phyloP scores from a whole-genome alignment of 257 asterid species.

The Solanum acaule region DNA sequence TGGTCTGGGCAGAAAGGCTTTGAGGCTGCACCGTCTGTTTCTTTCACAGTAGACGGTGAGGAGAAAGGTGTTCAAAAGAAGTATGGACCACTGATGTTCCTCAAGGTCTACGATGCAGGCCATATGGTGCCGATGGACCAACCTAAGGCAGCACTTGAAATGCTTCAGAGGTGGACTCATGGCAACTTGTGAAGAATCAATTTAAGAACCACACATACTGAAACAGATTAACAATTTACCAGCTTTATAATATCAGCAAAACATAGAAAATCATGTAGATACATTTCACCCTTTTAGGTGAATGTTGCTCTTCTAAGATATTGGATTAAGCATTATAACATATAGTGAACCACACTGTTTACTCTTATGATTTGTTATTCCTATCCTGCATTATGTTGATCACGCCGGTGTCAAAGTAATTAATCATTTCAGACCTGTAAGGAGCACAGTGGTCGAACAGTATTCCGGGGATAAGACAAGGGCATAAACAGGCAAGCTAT shows the following conservation, averaged over 20 bases:
- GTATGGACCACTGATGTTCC: constrained; percentile 51
- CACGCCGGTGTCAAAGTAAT: background rate
- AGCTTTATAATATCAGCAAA: background rate
- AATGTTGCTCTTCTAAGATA: background rate
- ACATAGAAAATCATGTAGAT: background rate
- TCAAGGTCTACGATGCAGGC: constrained; percentile 60
- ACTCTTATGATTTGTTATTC: background rate
- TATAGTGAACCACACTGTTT: background rate
- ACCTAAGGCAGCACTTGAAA: constrained; percentile 49
- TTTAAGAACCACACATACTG: constrained; percentile 1
- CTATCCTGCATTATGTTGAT: background rate
- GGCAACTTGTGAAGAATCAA: constrained; percentile 5
- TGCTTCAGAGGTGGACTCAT: constrained; percentile 56
- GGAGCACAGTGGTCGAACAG: background rate
- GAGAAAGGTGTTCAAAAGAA: constrained; percentile 42
- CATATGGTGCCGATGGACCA: constrained; percentile 90
- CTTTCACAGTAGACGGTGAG: constrained; percentile 39
- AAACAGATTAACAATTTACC: background rate
- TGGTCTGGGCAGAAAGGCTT: constrained; percentile 51
- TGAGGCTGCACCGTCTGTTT: constrained; percentile 17
- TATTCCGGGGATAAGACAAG: background rate
- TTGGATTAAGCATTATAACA: background rate
- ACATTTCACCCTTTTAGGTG: background rate
- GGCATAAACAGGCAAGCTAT: background rate
- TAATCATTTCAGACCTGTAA: background rate